Conservation (phyloP, 2,329 filamentous ascomycete species). For the Nigrospora osmanthi region DNA sequence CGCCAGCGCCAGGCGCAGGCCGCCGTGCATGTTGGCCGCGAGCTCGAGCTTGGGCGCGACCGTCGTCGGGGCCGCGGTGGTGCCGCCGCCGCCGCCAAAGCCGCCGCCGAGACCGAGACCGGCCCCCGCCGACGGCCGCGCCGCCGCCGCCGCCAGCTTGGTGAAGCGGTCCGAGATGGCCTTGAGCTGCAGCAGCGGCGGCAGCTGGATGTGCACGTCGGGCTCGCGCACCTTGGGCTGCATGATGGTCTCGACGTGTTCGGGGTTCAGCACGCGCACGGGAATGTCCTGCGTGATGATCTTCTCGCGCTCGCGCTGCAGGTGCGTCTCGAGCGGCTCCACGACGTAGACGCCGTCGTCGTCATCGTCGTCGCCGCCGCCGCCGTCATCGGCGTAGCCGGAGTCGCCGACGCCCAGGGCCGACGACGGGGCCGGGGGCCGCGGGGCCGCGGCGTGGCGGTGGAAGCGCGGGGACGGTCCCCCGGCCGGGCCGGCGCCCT, state of each 20-base stretch:
- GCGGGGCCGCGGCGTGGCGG: slow-evolving; percentile 43
- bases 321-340: slow-evolving; percentile 47
- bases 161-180: slow-evolving; percentile 94
- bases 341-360: slow-evolving; percentile 38
- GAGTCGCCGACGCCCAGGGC: no score
- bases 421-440: no score
- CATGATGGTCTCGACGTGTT: slow-evolving; percentile 84
- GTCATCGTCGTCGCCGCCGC: slow-evolving; percentile 32
- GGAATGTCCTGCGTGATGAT: slow-evolving; percentile 93
- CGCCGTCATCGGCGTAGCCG: slow-evolving; percentile 21
- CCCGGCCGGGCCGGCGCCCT: slow-evolving; percentile 8
- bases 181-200: slow-evolving; percentile 81
- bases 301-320: slow-evolving; percentile 71
- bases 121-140: slow-evolving; percentile 7
- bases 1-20: slow-evolving; percentile 67
- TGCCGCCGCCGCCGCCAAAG: not conserved
- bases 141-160: slow-evolving; percentile 57
- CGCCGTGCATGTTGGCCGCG: slow-evolving; percentile 90
- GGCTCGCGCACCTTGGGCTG: slow-evolving; percentile 86
- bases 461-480: slow-evolving; percentile 17
- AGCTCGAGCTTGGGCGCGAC: slow-evolving; percentile 68
- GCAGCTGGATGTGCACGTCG: slow-evolving; percentile 88
- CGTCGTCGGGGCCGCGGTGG: slow-evolving; percentile 8
- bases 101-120: no score
- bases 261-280: slow-evolving; percentile 78